These are phyloP conservation scores for Stemphylium vesicarium DNA, from an alignment of 2,329 filamentous ascomycete genomes.

Conservation along the genomic window DNA sequence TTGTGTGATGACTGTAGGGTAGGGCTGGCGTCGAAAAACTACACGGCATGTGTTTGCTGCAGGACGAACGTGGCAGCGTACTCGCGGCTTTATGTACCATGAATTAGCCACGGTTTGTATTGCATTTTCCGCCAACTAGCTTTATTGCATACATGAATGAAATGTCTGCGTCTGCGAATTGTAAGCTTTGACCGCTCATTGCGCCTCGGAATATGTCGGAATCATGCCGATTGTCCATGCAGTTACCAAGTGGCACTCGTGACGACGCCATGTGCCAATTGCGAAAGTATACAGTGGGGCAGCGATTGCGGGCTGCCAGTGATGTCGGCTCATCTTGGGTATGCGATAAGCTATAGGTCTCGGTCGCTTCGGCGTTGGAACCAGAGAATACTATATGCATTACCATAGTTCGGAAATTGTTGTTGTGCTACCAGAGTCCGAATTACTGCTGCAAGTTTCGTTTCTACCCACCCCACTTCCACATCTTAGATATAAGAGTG, in stretches of 20 bases:
- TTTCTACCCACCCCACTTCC: slow-evolving; percentile 20
- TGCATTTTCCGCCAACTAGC: background rate
- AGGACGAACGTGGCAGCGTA: slow-evolving; percentile 87
- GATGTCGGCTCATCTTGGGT: too few species aligned
- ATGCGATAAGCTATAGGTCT: too few species aligned
- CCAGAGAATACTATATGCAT: too few species aligned
- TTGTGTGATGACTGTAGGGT: slow-evolving; percentile 95
- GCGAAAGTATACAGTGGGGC: slow-evolving; percentile 5
- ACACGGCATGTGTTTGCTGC: slow-evolving; percentile 94
- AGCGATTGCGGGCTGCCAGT: slow-evolving; percentile 2
- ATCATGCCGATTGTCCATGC: background rate
- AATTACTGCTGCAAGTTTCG: background rate
- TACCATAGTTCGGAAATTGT: too few species aligned
- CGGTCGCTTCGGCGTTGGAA: too few species aligned
- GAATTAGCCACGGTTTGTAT: slow-evolving; percentile 1
- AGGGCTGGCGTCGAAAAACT: slow-evolving; percentile 94
- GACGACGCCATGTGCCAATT: background rate
- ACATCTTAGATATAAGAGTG: slow-evolving; percentile 11
- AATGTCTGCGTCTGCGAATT: background rate
- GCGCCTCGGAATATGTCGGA: slow-evolving; percentile 11
- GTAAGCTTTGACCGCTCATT: background rate
- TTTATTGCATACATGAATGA: slow-evolving; percentile 2
- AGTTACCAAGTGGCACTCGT: slow-evolving; percentile 3
- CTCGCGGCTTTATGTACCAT: slow-evolving; percentile 88
- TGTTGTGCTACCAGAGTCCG: too few species aligned